Evolutionary conservation across 345 rosid species (phyloP), one percentile per base, ranked within the genome.

Genomic region (Aquilaria malaccensis): DNA sequence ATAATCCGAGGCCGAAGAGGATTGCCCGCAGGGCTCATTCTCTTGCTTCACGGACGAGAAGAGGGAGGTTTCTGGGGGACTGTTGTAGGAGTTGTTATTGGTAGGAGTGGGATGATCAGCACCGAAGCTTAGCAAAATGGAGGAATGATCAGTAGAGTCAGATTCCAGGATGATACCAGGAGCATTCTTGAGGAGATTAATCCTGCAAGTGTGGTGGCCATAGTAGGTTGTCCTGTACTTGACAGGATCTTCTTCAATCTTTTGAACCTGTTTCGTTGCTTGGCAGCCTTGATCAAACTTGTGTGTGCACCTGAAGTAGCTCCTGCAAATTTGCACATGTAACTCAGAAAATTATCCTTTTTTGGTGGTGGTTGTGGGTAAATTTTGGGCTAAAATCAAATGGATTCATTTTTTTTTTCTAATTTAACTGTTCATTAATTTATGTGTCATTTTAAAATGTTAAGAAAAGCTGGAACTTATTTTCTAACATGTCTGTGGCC

Each of bases 191-290:
- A 73, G 14, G 66, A 37, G 43, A 37, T 37, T 37, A 37, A 37
- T 37, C 43, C 43, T 37, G 74, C 80, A 79, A 10, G 83, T 79
- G 78, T 83, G 88, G 33, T 37, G 70, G 33, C 80, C 80, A 12
- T 58, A 68, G 72, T 80, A 83, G 14, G 82, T 76, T 60, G 80
- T 76, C 22, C 73, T 69, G 66, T 61, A 83, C 15, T 61, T 31
- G 29, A 81, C 67, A 7, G 88, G 85, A 37, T 65, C 57, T 4
- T 68, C 53, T 47, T 66, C 64, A 12, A 71, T 32, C 79, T 45
- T 72, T 41, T 83, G 85, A 50, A 83, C 79, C 30, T 80, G 88
- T 47, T 83, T 83, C 45, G 72, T 78, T 41, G 88, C 88, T 67
- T 58, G 72, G 58, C 88, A 83, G 30, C 76, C 63, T 56, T 79